Conservation (phyloP, 2,329 filamentous ascomycete species). For the Emmonsiellopsis sp. region DNA sequence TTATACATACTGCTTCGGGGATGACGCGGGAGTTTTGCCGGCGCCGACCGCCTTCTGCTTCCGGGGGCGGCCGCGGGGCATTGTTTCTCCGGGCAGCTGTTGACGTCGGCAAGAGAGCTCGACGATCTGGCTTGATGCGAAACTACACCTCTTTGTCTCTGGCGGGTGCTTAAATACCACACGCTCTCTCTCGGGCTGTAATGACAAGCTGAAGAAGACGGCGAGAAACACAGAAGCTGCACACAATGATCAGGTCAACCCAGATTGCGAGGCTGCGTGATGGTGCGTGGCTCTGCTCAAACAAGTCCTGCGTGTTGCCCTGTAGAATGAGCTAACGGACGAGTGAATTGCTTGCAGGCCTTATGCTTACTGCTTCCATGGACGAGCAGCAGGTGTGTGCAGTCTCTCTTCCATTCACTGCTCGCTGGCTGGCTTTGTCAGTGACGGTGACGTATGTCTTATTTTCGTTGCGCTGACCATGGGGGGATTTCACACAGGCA, state of each 20-base stretch:
- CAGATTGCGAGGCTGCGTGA: conserved; percentile 92
- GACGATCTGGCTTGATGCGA: conserved; percentile 7
- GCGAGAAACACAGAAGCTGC: too few relatives aligned
- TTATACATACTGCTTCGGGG: not conserved
- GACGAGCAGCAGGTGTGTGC: conserved; percentile 68
- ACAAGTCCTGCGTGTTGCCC: not conserved
- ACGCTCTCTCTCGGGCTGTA: not conserved
- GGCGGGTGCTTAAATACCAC: not conserved
- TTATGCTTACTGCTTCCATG: conserved; percentile 89
- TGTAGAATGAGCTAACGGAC: not conserved
- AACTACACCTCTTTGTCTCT: not conserved
- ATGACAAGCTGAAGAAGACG: not conserved
- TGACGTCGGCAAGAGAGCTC: not conserved
- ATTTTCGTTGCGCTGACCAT: not conserved
- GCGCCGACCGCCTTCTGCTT: conserved; percentile 9
- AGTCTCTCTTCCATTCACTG: conserved; percentile 1
- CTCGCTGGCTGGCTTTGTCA: not conserved
- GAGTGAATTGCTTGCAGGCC: conserved; percentile 47
- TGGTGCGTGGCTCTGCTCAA: conserved; percentile 27
- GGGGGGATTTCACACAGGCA: conserved; percentile 34
- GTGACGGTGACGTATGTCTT: not conserved
- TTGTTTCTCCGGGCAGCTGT: conserved; percentile 16
- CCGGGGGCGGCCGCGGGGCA: conserved; percentile 15
- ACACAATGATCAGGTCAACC: conserved; percentile 73
- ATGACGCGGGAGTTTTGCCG: conserved; percentile 8